Base-by-base conservation (phyloP, 495 filamentous ascomycete species). In the Penicillium psychrofluorescens region DNA sequence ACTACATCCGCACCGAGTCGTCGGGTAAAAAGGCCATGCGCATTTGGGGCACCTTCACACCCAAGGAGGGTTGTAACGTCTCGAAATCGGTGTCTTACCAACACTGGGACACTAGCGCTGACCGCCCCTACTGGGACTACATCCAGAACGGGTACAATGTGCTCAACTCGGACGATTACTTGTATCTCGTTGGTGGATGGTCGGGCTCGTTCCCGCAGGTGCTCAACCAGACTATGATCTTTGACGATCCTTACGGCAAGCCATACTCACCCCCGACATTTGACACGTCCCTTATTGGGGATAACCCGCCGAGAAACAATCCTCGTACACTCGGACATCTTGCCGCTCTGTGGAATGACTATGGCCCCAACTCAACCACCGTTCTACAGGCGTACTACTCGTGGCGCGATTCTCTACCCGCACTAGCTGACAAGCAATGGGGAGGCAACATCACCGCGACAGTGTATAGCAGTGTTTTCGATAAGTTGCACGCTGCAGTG, bases 361-460 rank as follows among this genome's bases (percentile, higher is more conserved):
- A 62, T 35, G 74, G 74, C 6, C 53, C 64, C 0, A 75, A 75
- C 44, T 57, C 70, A 9, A 63, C 68, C n/a, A 59, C 67, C 2
- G 69, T 64, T 29, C 55, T 64, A 28, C 67, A 75, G 44, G 64
- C 70, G 0, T 78, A 75, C 49, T 73, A 75, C 44, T 62, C 71
- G 2, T 71, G 67, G 64, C 61, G 65, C 11, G 56, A 73, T 29
- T 62, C 64, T 1, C 60, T 76, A 9, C 71, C 74, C 2, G 72
- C 74, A 6, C 54, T 78, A 7, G 70, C 59, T 10, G 74, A 78
- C 51, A 78, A 78, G 56, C 74, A 78, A 49, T 78, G 74, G 72
- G 72, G 74, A 16, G 72, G 74, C 0, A 59, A 67, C 27, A 52
- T 75, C 8, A 53, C 55, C 0, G 61, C 62, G 28, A 31, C 50